Evolutionary conservation across 371 early-diverging fungal genomes (phyloP), one percentile per base, ranked within the genome.

Genomic region (Lichtheimia ornata): DNA sequence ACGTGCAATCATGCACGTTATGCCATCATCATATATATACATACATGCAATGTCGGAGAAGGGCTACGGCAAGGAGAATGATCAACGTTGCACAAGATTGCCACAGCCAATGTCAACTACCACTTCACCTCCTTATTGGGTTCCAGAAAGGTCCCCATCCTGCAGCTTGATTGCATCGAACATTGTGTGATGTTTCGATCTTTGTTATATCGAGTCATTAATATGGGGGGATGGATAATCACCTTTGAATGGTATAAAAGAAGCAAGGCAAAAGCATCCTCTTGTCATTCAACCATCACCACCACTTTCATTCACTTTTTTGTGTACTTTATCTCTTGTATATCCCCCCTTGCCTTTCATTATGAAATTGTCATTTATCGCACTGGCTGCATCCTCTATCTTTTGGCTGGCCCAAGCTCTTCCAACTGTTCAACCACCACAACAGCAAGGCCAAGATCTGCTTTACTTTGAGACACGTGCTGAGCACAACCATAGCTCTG

Each of bases 361-460:
- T 18, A 54, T 54, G 54, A 54, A 54, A 20, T 5, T 54, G 6
- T 54, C 54, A 18, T 14, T 58, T 45, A 47, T 58, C 30, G 58
- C 58, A 27, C 50, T 50, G 47, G 58, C 58, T 44, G 58, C 58
- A 35, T 49, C 58, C 30, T 45, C 58, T 28, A 28, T 58, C 18
- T 28, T 45, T 40, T 58, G 58, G 50, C 58, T 58, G 50, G 49
- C 30, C 50, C 58, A 58, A 40, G 47, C 58, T 30, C 35, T 58
- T 28, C 54, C 54, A 17, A 18, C 18, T 20, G 18, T 41, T 54
- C 40, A 35, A 35, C 35, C 35, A 35, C 35, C 35, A 6, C 35
- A 35, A 35, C 9, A 6, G 9, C 35, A 35, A 35, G 35, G 11
- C 5, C 35, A 35, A 35, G 35, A 35, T 35, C 9, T 35, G 35